Conservation (phyloP, 352 stramenopile species). For the Globisporangium polare region DNA sequence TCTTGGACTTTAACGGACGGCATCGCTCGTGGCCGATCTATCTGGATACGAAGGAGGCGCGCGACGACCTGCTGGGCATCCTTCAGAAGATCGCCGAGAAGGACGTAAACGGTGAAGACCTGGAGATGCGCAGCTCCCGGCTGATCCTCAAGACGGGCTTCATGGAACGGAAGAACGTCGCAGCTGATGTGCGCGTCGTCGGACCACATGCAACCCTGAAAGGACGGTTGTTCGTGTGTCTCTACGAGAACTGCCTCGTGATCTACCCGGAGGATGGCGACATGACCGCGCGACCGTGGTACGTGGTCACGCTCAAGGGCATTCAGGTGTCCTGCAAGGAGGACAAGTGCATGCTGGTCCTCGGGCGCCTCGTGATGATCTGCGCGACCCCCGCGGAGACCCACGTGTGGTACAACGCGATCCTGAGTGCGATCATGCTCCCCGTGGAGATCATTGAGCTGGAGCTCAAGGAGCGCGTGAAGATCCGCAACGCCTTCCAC, state of each 20-base stretch:
- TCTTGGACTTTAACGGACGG: slow-evolving; percentile 60
- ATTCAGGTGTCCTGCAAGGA: slow-evolving; percentile 63
- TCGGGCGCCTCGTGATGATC: slow-evolving; percentile 57
- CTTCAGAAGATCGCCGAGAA: slow-evolving; percentile 71
- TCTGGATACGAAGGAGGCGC: slow-evolving; percentile 62
- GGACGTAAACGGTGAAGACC: slow-evolving; percentile 52
- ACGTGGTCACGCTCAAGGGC: slow-evolving; percentile 64
- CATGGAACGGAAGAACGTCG: slow-evolving; percentile 62
- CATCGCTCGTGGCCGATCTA: slow-evolving; percentile 78
- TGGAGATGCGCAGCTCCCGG: slow-evolving; percentile 63
- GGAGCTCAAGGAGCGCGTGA: slow-evolving; percentile 70
- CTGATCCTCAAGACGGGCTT: slow-evolving; percentile 73
- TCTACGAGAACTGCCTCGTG: slow-evolving; percentile 76
- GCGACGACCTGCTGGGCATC: slow-evolving; percentile 71
- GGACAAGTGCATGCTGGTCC: slow-evolving; percentile 57
- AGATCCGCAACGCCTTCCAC: slow-evolving; percentile 65
- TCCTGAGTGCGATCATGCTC: slow-evolving; percentile 54
- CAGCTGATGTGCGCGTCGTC: slow-evolving; percentile 24
- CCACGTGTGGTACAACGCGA: slow-evolving; percentile 70
- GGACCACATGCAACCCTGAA: slow-evolving; percentile 70
- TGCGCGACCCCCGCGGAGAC: slow-evolving; percentile 52
- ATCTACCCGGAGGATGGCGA: slow-evolving; percentile 76
- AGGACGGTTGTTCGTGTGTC: slow-evolving; percentile 66
- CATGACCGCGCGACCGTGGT: slow-evolving; percentile 62
- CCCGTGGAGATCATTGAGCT: slow-evolving; percentile 70